A percentile compares a stretch with the other conserved stretches of the same genome.
Evolutionary conservation across 176 grass and related monocot genomes (phyloP).

Genomic region (Musa troglodytarum): DNA sequence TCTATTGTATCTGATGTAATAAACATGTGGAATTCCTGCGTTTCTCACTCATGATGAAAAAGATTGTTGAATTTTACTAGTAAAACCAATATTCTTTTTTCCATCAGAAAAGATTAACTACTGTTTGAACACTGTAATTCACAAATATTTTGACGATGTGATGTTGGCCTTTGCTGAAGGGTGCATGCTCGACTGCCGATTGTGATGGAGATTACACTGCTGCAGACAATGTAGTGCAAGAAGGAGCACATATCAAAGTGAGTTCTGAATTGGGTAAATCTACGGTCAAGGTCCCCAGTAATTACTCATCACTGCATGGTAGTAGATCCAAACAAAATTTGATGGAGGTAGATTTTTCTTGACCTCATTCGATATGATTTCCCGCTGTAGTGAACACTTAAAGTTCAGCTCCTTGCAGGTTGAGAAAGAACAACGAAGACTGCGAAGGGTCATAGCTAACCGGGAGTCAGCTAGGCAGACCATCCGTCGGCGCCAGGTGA

Average conservation of each 20-base stretch:
- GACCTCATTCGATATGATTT: neutral
- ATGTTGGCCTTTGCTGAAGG: neutral
- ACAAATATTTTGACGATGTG: neutral
- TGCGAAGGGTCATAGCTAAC: slow-evolving; percentile 66
- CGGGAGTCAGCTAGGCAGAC: slow-evolving; percentile 64
- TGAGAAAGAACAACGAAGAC: slow-evolving; percentile 58
- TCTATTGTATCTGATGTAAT: too few species aligned
- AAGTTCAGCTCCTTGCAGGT: slow-evolving; percentile 18
- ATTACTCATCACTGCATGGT: neutral
- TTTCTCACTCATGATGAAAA: too few species aligned
- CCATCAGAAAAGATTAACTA: too few species aligned
- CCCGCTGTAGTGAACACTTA: neutral
- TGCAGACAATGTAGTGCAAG: neutral
- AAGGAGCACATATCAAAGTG: neutral
- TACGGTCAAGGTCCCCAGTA: neutral
- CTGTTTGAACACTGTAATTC: too few species aligned
- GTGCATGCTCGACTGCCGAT: neutral
- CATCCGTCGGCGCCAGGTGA: slow-evolving; percentile 58
- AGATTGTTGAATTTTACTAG: too few species aligned
- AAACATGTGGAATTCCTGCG: too few species aligned
- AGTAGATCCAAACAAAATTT: slow-evolving; percentile 35
- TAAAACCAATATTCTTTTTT: too few species aligned
- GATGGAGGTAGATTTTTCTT: slow-evolving; percentile 44
- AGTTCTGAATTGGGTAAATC: neutral
- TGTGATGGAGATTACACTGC: neutral